Base-by-base conservation (phyloP, 2,329 filamentous ascomycete species). In the Albophoma yamanashiensis region DNA sequence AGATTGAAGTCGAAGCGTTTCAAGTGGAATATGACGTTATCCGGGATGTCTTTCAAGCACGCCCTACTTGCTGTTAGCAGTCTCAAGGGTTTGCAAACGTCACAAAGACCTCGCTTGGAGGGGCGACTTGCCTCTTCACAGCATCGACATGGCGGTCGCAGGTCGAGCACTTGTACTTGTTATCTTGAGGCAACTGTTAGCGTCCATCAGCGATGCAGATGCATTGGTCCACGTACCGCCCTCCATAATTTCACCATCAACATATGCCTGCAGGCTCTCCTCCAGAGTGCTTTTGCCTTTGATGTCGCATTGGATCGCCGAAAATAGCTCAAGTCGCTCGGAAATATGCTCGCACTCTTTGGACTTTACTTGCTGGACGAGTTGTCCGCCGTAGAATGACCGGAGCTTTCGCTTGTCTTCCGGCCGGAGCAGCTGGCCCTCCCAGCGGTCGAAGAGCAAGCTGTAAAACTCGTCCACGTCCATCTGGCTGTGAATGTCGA, bases 381-480 rank as follows among this genome's bases (percentile, higher is more conserved):
- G 82, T 65, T 93, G 89, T 5, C 94, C 94, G 0, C 92, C 92
- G 69, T 94, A 99, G 68, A 97, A 94, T 0, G 87, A 87, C 57
- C 89, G 84, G 64, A 99, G 88, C 27, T 75, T 76, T 64, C 84
- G 86, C 73, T 90, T 96, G 40, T 85, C 84, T n/a, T 85, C 80
- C 2, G 79, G 74, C 12, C 82, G 81, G 22, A 82, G 73, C 64
- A 97, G 85, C 68, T 96, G 91, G 11, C 85, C 83, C 70, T 99
- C 95, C 83, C 92, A 92, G 34, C 92, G 85, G 71, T 96, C 92
- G 67, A 97, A 94, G 0, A 99, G 81, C 5, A 96, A 81, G 68
- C 94, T 96, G 76, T 95, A 97, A 71, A 97, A 99, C 71, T 97
- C 92, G 66, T 97, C 94, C 6, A 97, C 94, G 70, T 99, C 94